Evolutionary conservation across 1,139 yeast species (phyloP), one percentile per base, ranked within the genome.

Genomic region (Suhomyces guaymorum): DNA sequence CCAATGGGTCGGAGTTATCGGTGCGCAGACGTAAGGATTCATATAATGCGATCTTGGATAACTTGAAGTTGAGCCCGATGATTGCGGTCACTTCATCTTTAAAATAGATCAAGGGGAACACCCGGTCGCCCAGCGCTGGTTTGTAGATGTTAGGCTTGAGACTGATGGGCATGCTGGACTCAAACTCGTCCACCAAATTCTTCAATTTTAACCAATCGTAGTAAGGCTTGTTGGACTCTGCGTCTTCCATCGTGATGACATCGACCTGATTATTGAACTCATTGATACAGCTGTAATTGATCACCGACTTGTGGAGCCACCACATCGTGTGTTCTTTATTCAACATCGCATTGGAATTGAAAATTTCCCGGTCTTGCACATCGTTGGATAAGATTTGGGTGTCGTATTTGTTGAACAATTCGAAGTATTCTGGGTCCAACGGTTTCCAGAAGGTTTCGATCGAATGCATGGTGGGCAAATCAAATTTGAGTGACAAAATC

Each of bases 271-370:
- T 46, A 26, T 51, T 48, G 40, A 63, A 62, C 24, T 66, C 70
- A 40, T 57, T 58, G 26, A 64, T 51, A 15, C 49, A 42, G 37
- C 65, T 54, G 37, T 54, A 59, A 31, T 56, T 55, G 11, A 62
- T 37, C 24, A 62, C 44, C 26, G 66, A 52, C 40, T 61, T 57
- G 36, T 66, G 63, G 24, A 62, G 46, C 73, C 72, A 69, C 73
- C 71, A 68, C 15, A 55, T 42, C 4, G 42, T 32, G 25, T 39
- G 39, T 23, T 43, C 46, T 20, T 41, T 40, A 34, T 36, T 43
- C 26, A 39, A 28, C 35, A 33, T 28, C 19, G 25, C 18, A 26
- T 30, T 30, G 11, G 35, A 26, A 20, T 28, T 20, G 11, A 33
- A 38, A 8, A 30, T 30, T 13, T 33, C 41, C 6, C 33, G 24